Percentiles rank a stretch among this genome's conserved stretches.
Conservation (phyloP, 2,329 filamentous ascomycete species). For the Phoma sp. region DNA sequence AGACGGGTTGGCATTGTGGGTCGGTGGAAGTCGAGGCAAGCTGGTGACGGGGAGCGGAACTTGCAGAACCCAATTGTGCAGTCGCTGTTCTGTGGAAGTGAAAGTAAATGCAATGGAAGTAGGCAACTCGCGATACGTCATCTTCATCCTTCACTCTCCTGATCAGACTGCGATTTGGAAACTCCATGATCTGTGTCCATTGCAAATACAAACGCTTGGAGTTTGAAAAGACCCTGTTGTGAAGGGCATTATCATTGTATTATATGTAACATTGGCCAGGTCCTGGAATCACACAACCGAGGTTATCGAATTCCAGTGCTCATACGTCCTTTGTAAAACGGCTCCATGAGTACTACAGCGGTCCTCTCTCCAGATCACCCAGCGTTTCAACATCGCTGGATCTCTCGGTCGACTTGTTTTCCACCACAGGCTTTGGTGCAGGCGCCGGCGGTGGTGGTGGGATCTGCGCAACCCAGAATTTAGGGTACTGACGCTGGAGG, state of each 20-base stretch:
- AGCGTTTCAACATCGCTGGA: conserved; percentile 18
- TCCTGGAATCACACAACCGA: too few relatives aligned
- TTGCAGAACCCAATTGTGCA: neutral
- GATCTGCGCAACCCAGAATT: conserved; percentile 54
- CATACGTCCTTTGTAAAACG: neutral
- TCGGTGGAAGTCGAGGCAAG: neutral
- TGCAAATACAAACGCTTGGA: too few relatives aligned
- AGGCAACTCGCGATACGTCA: neutral
- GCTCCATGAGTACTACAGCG: neutral
- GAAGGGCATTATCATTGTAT: too few relatives aligned
- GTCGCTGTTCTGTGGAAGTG: too few relatives aligned
- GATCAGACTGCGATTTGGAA: too few relatives aligned
- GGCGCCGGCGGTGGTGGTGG: conserved; percentile 28
- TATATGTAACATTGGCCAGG: too few relatives aligned
- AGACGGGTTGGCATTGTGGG: neutral
- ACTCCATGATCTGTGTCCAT: too few relatives aligned
- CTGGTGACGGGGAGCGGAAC: neutral
- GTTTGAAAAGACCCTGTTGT: too few relatives aligned
- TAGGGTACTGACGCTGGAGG: conserved; percentile 52
- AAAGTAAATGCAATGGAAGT: too few relatives aligned
- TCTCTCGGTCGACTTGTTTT: conserved; percentile 19
- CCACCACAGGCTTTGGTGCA: conserved; percentile 16
- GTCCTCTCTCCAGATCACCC: conserved; percentile 29
- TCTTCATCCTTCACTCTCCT: neutral
- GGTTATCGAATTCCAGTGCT: neutral